These are phyloP conservation scores for Alternaria panax DNA, from an alignment of 2,329 filamentous ascomycete genomes.

Conservation along the genomic window DNA sequence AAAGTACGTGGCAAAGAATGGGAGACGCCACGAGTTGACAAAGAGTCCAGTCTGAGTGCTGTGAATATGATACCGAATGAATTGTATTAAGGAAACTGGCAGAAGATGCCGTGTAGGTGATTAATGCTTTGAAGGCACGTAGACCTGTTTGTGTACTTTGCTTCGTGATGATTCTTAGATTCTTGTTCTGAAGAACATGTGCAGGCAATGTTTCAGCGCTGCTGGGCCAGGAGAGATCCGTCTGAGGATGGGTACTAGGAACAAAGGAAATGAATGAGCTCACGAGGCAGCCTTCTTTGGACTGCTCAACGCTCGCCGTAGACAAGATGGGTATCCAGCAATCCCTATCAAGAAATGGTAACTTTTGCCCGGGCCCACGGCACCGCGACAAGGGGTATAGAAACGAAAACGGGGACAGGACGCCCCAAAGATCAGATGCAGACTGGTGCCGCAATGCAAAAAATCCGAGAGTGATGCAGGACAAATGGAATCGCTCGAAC, in stretches of 20 bases:
- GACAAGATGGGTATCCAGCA: slow-evolving; percentile 40
- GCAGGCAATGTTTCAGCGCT: slow-evolving; percentile 42
- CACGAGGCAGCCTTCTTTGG: slow-evolving; percentile 37
- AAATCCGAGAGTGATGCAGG: slow-evolving; percentile 35
- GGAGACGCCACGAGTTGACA: slow-evolving; percentile 10
- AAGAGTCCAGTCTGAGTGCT: slow-evolving; percentile 28
- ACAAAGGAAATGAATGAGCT: slow-evolving; percentile 48
- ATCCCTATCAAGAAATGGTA: slow-evolving; percentile 35
- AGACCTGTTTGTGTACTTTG: slow-evolving; percentile 41
- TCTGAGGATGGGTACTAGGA: slow-evolving; percentile 39
- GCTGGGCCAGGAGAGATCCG: slow-evolving; percentile 39
- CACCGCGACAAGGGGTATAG: slow-evolving; percentile 39
- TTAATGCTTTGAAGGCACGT: slow-evolving; percentile 37
- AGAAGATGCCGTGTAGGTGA: slow-evolving; percentile 31
- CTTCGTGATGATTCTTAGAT: slow-evolving; percentile 47
- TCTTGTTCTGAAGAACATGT: slow-evolving; percentile 31
- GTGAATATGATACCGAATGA: slow-evolving; percentile 23
- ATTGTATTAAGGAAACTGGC: slow-evolving; percentile 25
- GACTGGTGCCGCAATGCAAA: slow-evolving; percentile 31
- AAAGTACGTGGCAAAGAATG: too few species aligned
- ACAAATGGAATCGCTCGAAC: slow-evolving; percentile 47
- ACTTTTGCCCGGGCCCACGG: slow-evolving; percentile 27
- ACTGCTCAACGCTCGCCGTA: slow-evolving; percentile 36
- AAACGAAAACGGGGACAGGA: slow-evolving; percentile 41
- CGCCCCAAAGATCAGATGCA: slow-evolving; percentile 27